Base-by-base conservation (phyloP, 1,284 basidiomycete species). In the Quambalaria eucalypti region DNA sequence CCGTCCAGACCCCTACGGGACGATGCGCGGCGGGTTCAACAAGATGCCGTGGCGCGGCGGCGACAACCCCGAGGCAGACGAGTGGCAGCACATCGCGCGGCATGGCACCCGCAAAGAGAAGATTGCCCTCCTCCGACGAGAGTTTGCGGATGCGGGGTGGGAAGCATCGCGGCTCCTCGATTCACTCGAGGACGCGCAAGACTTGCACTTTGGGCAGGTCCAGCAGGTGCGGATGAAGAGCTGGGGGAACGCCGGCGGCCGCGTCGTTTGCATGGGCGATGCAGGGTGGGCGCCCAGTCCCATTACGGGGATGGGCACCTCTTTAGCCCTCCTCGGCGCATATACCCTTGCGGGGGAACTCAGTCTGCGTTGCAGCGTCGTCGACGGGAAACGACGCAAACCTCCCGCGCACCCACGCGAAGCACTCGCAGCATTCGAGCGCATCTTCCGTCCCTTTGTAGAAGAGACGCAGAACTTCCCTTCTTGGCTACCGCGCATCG, bases 311-410 rank as follows among this genome's bases (percentile, higher is more conserved):
- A 65, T 61, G 60, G 67, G 67, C 23, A 62, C 67, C 4, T 55
- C 60, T 9, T 47, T 59, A 1, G 65, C 61, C 19, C 57, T 69
- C 39, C 28, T 54, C 10, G 64, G 62, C 12, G 52, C 60, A 4
- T 67, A 63, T 48, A 54, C 62, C 16, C 58, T 69, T 26, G 61
- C 66, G 7, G 61, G 57, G 4, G 54, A 69, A 50, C 48, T 69
- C 6, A 55, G 50, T 10, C 51, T n/a, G n/a, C n/a, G n/a, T n/a
- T n/a, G n/a, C n/a, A n/a, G n/a, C n/a, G n/a, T n/a, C n/a, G n/a
- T n/a, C n/a, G n/a, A n/a, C n/a, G n/a, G n/a, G n/a, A n/a, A n/a
- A n/a, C n/a, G 56, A 21, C 54, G 57, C 4, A n/a, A 49, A 25
- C 10, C 46, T 12, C 54, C 28, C n/a, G 19, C 60, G 5, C 51